Evolutionary conservation across 2,329 filamentous ascomycete species (phyloP), one percentile per base, ranked within the genome.

Genomic region (Fusarium kyushuense): DNA sequence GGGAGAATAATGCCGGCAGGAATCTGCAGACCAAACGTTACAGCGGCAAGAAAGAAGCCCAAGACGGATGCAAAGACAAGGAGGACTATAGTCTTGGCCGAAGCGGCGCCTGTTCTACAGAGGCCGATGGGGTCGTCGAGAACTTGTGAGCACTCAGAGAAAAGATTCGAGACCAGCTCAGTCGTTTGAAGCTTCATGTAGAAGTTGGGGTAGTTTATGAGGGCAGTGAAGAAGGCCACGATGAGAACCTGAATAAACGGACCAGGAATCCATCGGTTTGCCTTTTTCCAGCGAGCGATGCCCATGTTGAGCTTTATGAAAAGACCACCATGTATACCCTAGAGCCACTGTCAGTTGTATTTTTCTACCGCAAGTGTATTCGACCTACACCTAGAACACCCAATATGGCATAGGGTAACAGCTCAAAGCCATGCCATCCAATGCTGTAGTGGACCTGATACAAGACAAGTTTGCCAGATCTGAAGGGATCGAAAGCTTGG

Each of bases 271-370:
- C 88, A 89, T 17, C 85, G 80, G 17, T 79, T 78, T 9, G 88
- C 85, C 74, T 91, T 91, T 74, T 94, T 92, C 90, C 93, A 96
- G 71, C 86, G 84, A 3, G 94, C 92, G 38, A 98, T 85, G 61
- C 86, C 87, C 90, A 97, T 96, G 80, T 99, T 99, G 61, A 93
- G 83, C 75, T 94, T 95, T 82, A 98, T 97, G 77, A 99, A 97
- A 53, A 97, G 86, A 4, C 93, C 95, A 10, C 96, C 96, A 73
- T 97, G 98, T 2, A 98, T 82, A n/a, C 96, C 96, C 85, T 87
- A 52, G 9, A 10, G 10, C 13, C 17, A 6, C 70, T 62, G 76
- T 72, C 30, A 58, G 36, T 13, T 19, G 17, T 29, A 21, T 11
- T 16, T 36, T n/a, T 4, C 8, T 27, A 13, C 12, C 9, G 9